These are phyloP conservation scores for Cryptococcus maquisensis DNA, from an alignment of 1,284 basidiomycete genomes.

Conservation along the genomic window DNA sequence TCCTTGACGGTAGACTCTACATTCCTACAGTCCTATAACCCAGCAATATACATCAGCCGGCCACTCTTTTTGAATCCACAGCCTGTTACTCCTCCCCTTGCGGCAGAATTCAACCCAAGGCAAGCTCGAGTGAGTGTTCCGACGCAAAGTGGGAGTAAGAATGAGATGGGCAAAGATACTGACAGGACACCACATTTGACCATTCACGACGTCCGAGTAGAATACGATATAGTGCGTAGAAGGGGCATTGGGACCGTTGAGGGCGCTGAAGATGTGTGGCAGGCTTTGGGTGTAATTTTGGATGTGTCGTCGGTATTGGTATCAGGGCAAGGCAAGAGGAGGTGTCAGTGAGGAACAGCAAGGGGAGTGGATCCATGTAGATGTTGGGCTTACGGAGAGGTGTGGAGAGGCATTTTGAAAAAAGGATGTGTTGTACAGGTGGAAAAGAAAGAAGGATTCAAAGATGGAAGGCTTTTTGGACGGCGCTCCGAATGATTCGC, in stretches of 20 bases:
- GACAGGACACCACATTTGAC: conserved; percentile 52
- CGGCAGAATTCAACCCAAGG: too few species aligned
- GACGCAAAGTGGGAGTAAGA: not conserved
- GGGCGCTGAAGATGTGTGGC: conserved; percentile 41
- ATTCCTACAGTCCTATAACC: conserved; percentile 63
- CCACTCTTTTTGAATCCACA: not conserved
- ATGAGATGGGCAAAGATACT: conserved; percentile 9
- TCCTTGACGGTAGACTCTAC: conserved; percentile 62
- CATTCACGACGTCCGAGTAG: conserved; percentile 46
- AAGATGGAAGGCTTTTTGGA: not conserved
- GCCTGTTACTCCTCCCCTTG: too few species aligned
- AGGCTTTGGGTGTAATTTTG: conserved; percentile 21
- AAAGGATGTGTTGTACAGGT: not conserved
- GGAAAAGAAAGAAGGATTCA: not conserved
- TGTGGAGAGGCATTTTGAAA: conserved; percentile 12
- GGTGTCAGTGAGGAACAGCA: not conserved
- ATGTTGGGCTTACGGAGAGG: conserved; percentile 13
- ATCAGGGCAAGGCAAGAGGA: not conserved
- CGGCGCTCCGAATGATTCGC: not conserved
- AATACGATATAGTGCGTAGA: conserved; percentile 46
- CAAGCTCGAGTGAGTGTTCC: not conserved
- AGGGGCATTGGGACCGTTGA: conserved; percentile 38
- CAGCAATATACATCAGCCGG: not conserved
- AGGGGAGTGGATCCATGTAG: not conserved
- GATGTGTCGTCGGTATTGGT: not conserved